Conservation (phyloP, 805 yeast genomes). For the Saccharomyces eubayanus region DNA sequence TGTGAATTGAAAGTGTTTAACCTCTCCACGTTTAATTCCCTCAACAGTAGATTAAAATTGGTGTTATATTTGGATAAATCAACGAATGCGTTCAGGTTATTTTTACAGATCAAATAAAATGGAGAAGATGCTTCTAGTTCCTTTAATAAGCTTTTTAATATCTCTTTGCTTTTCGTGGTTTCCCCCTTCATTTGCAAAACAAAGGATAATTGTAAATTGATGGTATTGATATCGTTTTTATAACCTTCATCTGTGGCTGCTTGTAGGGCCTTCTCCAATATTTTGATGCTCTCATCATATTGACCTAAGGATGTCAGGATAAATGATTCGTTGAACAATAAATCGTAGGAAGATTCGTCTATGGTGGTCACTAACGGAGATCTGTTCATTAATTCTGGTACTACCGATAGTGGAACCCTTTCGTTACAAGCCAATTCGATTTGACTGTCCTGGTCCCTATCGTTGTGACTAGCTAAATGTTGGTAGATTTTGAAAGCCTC, state of each 20-base stretch:
- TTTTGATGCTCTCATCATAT: slow-evolving; percentile 33
- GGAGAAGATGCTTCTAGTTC: slow-evolving; percentile 19
- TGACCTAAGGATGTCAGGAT: slow-evolving; percentile 41
- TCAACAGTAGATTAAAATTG: slow-evolving; percentile 26
- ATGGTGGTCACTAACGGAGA: slow-evolving; percentile 11
- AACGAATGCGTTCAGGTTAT: slow-evolving; percentile 24
- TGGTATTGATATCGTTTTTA: slow-evolving; percentile 49
- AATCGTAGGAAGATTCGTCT: slow-evolving; percentile 43
- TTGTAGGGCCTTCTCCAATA: slow-evolving; percentile 39
- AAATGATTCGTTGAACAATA: slow-evolving; percentile 56
- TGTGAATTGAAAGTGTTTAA: slow-evolving; percentile 14
- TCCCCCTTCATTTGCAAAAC: slow-evolving; percentile 39
- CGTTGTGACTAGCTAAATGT: slow-evolving; percentile 34
- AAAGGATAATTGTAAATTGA: slow-evolving; percentile 52
- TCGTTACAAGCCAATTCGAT: slow-evolving; percentile 60
- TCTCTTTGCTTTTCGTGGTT: slow-evolving; percentile 28
- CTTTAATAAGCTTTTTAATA: slow-evolving; percentile 31
- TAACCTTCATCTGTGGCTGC: slow-evolving; percentile 35
- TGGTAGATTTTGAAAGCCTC: slow-evolving; percentile 47
- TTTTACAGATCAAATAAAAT: slow-evolving; percentile 26
- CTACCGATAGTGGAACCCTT: slow-evolving; percentile 55
- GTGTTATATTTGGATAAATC: slow-evolving; percentile 27
- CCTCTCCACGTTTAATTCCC: slow-evolving; percentile 29
- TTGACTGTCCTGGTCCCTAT: slow-evolving; percentile 33
- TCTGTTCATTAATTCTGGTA: slow-evolving; percentile 9